Evolutionary conservation across 805 yeast genomes (phyloP), one percentile per base, ranked within the genome.

Genomic region (Candida khao-thaluensis): DNA sequence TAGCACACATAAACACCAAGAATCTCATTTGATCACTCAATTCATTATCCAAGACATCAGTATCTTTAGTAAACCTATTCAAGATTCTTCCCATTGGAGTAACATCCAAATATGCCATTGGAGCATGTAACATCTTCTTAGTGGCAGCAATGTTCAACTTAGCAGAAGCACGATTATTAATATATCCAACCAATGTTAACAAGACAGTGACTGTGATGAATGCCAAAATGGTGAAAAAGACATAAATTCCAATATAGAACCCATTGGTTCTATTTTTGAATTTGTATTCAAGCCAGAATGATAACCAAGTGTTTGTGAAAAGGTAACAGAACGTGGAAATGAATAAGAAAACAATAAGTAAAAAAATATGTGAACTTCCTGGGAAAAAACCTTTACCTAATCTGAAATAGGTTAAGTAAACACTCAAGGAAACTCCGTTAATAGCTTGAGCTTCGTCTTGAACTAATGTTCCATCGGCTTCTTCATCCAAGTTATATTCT

Each of bases 61-160:
- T 83, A 59, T 88, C 96, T 51, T 86, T 86, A 2, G 95, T 86
- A 59, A 87, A 88, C 49, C 95, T 69, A 61, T 86, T 88, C 57
- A 89, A 66, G 42, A 88, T 81, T 49, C 96, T 72, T 1, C 96
- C 96, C 70, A 85, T 73, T 12, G 96, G 96, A 0, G 95, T 85
- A 8, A 87, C 79, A 54, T 89, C 96, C 62, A 87, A 72, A 56
- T 77, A 89, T 1, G 81, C 62, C 91, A 86, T 85, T 34, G 95
- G 95, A 2, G 93, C 80, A 44, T 81, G 81, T 43, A 88, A 63
- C 11, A 88, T 68, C 25, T 68, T 73, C 32, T 70, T 59, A 38
- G 81, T 69, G 0, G 95, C 89, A 35, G 52, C 49, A 29, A 81
- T 64, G 53, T 87, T 87, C 54, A 88, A 64, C n/a, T 51, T 55